Percentiles rank a stretch among this genome's conserved stretches.
Conservation (phyloP, 2,329 filamentous ascomycete species). For the Leptographium procerum region DNA sequence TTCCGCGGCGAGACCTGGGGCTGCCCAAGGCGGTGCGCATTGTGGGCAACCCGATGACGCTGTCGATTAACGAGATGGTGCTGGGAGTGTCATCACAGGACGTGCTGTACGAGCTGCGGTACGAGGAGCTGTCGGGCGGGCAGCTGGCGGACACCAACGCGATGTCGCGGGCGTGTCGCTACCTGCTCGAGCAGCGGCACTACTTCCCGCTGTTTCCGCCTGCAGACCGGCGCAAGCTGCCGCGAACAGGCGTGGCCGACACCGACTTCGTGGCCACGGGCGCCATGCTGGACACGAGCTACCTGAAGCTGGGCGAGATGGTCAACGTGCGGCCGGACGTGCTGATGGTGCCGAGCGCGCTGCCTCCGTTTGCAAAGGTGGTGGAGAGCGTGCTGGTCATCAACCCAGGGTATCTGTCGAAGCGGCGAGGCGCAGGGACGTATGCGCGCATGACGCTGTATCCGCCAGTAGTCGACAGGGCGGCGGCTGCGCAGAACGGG, state of each 20-base stretch:
- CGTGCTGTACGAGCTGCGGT: slow-evolving; percentile 67
- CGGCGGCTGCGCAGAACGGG: slow-evolving; percentile 42
- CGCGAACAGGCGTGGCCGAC: slow-evolving; percentile 50
- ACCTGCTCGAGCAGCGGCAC: slow-evolving; percentile 80
- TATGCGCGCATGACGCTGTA: slow-evolving; percentile 71
- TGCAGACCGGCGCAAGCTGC: slow-evolving; percentile 53
- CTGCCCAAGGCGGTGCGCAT: slow-evolving; percentile 66
- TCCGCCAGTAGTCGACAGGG: slow-evolving; percentile 39
- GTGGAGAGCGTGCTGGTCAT: slow-evolving; percentile 82
- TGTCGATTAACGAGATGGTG: slow-evolving; percentile 78
- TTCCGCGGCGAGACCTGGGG: slow-evolving; percentile 60
- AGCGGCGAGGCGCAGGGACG: slow-evolving; percentile 72
- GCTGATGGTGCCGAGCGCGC: slow-evolving; percentile 66
- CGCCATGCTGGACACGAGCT: slow-evolving; percentile 70
- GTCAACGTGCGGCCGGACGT: slow-evolving; percentile 77
- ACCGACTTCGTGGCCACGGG: slow-evolving; percentile 55
- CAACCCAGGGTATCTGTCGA: slow-evolving; percentile 82
- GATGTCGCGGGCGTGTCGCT: slow-evolving; percentile 59
- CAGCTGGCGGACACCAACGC: slow-evolving; percentile 40
- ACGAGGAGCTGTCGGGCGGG: slow-evolving; percentile 56
- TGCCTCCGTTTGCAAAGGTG: slow-evolving; percentile 84
- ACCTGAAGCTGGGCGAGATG: slow-evolving; percentile 84
- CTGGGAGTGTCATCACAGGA: slow-evolving; percentile 78
- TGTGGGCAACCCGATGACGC: slow-evolving; percentile 81
- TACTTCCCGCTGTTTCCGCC: slow-evolving; percentile 87